phyloP scores from a whole-genome alignment of 2,329 filamentous ascomycete genomes.

The Cercospora sojina region DNA sequence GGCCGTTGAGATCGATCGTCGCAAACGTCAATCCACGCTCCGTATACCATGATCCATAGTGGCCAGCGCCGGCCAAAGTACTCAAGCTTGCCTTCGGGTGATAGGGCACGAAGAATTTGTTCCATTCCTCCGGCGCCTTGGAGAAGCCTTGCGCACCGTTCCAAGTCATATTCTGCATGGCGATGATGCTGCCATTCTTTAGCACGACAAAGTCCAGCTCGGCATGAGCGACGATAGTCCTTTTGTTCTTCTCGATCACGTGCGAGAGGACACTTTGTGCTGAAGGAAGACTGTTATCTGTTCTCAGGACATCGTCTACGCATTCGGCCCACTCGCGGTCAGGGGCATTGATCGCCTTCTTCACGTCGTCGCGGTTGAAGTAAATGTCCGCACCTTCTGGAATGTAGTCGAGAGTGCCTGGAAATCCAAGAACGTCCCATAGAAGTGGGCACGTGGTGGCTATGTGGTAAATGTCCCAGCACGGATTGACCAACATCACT shows the following conservation, averaged over 20 bases:
- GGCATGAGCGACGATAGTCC: slow-evolving; percentile 73
- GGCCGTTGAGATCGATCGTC: slow-evolving; percentile 56
- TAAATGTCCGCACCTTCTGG: slow-evolving; percentile 59
- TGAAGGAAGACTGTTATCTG: slow-evolving; percentile 56
- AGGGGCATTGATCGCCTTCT: slow-evolving; percentile 42
- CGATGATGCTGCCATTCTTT: slow-evolving; percentile 67
- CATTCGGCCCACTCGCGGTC: slow-evolving; percentile 69
- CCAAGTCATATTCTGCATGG: slow-evolving; percentile 81
- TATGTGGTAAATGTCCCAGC: slow-evolving; percentile 76
- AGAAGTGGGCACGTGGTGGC: slow-evolving; percentile 68
- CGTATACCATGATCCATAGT: slow-evolving; percentile 67
- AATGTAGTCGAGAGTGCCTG: slow-evolving; percentile 62
- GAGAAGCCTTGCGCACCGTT: slow-evolving; percentile 70
- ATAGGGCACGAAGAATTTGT: slow-evolving; percentile 69
- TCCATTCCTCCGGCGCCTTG: slow-evolving; percentile 49
- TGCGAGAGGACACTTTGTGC: slow-evolving; percentile 61
- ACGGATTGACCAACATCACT: slow-evolving; percentile 64
- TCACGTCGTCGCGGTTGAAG: slow-evolving; percentile 42
- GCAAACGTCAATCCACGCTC: slow-evolving; percentile 76
- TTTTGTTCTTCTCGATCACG: slow-evolving; percentile 70
- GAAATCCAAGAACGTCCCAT: slow-evolving; percentile 69
- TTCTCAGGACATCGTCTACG: slow-evolving; percentile 48
- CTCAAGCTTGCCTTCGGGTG: slow-evolving; percentile 50
- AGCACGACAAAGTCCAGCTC: slow-evolving; percentile 67
- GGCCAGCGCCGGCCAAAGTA: slow-evolving; percentile 60